Base-by-base conservation (phyloP, 148 eudicot species). In the Vaccinium vitisidaea region DNA sequence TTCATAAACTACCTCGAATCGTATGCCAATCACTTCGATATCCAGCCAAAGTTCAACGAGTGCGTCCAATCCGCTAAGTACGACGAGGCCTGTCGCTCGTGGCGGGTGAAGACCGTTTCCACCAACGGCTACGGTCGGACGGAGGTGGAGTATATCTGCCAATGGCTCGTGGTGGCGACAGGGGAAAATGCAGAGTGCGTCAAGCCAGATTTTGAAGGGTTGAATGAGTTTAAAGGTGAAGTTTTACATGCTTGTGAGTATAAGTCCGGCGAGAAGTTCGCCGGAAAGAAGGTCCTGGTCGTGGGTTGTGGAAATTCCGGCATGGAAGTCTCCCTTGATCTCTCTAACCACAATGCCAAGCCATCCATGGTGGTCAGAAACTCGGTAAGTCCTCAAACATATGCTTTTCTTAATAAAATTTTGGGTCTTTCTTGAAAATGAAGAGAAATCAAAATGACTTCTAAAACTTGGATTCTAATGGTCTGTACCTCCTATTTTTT, bases 241-340 rank as follows among this genome's bases (percentile, higher is more conserved):
- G 97, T 96, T 2, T 63, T 93, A 6, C 99, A 96, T 43, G 94
- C 91, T 19, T 89, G 93, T 13, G 94, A 94, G 75, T 96, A 96
- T 71, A 94, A 91, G 85, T 92, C 97, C n/a, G 99, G 99, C 3
- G 90, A 92, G 58, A 82, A 80, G 13, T 94, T 85, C 85, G 25
- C 59, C 2, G 98, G 99, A 5, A 88, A 94, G 82, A 84, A 80
- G 18, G 98, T 96, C 1, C 86, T 96, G 18, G 99, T 96, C 2
- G 99, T 96, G 19, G 99, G 99, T 7, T 96, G 98, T 77, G 98
- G 99, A 0, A 96, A 96, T 84, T 96, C 99, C 5, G 99, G 98
- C 69, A 96, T 96, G 99, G 99, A 96, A 30, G 91, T 96, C 36
- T 92, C 94, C 46, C 95, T 96, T n/a, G 99, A 96, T 84, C 93